These are phyloP conservation scores for Shiraia bambusicola DNA, from an alignment of 2,329 filamentous ascomycete genomes.

Conservation along the genomic window DNA sequence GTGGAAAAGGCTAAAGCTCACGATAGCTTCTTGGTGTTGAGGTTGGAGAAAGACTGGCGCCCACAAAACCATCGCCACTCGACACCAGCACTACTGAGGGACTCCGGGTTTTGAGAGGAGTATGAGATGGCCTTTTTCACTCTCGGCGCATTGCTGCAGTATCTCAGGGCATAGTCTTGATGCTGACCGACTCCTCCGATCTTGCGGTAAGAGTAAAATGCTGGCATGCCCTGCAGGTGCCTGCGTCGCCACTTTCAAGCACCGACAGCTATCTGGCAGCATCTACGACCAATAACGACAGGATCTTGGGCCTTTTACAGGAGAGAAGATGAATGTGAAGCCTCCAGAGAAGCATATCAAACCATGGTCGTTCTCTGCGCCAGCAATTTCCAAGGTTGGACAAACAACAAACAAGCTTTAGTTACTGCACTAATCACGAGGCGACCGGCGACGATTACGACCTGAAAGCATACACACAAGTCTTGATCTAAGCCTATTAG, in stretches of 20 bases:
- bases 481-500: too few species aligned
- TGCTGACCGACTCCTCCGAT: slow-evolving; percentile 2
- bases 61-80: background rate
- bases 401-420: too few species aligned
- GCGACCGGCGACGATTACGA: too few species aligned
- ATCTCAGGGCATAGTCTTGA: slow-evolving; percentile 1
- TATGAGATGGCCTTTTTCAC: background rate
- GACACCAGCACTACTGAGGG: background rate
- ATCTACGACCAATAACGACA: too few species aligned
- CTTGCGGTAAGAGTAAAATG: background rate
- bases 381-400: too few species aligned
- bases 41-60: background rate
- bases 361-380: too few species aligned
- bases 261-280: too few species aligned
- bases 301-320: too few species aligned
- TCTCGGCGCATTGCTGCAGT: background rate
- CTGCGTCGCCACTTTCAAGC: background rate
- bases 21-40: slow-evolving; percentile 12
- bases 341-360: too few species aligned
- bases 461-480: too few species aligned
- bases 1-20: background rate
- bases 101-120: background rate
- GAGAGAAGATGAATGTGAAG: too few species aligned
- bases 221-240: background rate
- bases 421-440: too few species aligned